Conservation (phyloP, 768 basidiomycete genomes). For the Suillus variegatus region DNA sequence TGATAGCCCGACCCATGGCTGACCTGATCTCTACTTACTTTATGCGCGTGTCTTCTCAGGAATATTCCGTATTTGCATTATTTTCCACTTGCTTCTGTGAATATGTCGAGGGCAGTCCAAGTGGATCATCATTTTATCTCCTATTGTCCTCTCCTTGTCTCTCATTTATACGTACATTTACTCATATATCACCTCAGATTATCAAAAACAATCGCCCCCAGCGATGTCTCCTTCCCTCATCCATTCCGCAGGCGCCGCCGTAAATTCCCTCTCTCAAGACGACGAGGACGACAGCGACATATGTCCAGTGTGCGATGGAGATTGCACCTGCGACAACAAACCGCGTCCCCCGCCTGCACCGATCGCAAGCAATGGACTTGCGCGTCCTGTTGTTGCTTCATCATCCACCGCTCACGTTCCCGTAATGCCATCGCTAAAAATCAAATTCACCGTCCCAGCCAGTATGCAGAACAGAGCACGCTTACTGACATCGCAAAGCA, state of each 20-base stretch:
- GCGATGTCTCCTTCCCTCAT: constrained; percentile 69
- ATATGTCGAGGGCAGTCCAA: constrained; percentile 17
- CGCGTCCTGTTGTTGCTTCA: constrained; percentile 39
- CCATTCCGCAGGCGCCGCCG: constrained; percentile 60
- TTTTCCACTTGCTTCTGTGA: constrained; percentile 23
- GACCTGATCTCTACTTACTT: constrained; percentile 14
- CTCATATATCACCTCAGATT: constrained; percentile 31
- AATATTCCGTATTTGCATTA: constrained; percentile 19
- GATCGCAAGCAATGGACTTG: constrained; percentile 33
- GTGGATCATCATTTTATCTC: constrained; percentile 24
- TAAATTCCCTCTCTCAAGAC: constrained; percentile 38
- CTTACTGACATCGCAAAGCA: constrained; percentile 24
- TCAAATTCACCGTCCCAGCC: constrained; percentile 69
- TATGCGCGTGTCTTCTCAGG: constrained; percentile 16
- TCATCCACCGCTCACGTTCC: constrained; percentile 34
- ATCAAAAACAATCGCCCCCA: constrained; percentile 53
- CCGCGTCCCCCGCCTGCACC: constrained; percentile 34
- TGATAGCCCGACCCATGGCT: constrained; percentile 23
- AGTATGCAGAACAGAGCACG: constrained; percentile 50
- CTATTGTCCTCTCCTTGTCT: constrained; percentile 23
- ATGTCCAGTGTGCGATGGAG: constrained; percentile 88
- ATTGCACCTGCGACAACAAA: constrained; percentile 74
- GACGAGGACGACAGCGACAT: constrained; percentile 86
- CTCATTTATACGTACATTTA: constrained; percentile 19
- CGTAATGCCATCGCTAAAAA: constrained; percentile 53